Evolutionary conservation across 805 yeast genomes (phyloP).

Genomic region (Pichia eremophila): DNA sequence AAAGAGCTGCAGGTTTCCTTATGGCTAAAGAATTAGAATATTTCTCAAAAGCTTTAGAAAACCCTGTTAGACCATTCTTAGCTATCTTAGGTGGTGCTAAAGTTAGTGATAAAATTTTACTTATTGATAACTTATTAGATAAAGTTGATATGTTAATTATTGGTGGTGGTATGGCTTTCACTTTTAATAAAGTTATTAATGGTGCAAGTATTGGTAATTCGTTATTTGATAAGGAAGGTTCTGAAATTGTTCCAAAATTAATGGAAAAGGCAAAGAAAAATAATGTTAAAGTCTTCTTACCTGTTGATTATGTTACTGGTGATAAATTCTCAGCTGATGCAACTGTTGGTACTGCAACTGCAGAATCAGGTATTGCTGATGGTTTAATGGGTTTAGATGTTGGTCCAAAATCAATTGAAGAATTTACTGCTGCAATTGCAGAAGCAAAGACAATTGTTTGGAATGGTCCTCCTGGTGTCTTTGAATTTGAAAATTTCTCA

Average conservation of each 20-base stretch:
- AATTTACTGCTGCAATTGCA: conserved; percentile 74
- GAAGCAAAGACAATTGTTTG: conserved; percentile 97
- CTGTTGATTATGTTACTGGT: conserved; percentile 93
- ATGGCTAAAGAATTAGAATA: conserved; percentile 94
- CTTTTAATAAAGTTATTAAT: conserved; percentile 90
- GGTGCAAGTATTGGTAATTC: conserved; percentile 86
- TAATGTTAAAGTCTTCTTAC: conserved; percentile 87
- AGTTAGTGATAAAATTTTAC: conserved; percentile 97
- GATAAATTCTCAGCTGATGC: conserved; percentile 93
- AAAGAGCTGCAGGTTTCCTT: conserved; percentile 98
- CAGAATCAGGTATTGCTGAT: conserved; percentile 88
- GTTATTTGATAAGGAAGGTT: conserved; percentile 86
- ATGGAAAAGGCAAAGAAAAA: conserved; percentile 94
- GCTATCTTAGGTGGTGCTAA: conserved; percentile 99
- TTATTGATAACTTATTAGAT: conserved; percentile 93
- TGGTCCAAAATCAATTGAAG: conserved; percentile 81
- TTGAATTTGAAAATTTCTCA: conserved; percentile 90
- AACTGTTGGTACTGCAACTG: conserved; percentile 71
- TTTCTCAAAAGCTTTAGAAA: conserved; percentile 97
- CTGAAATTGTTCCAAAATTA: conserved; percentile 87
- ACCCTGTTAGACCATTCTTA: conserved; percentile 96
- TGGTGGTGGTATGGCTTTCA: conserved; percentile 99
- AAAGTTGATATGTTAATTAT: conserved; percentile 90
- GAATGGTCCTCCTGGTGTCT: conserved; percentile 99
- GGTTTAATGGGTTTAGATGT: conserved; percentile 93